phyloP scores from a whole-genome alignment of 2,329 filamentous ascomycete species.

The Calonectria pauciramosa region DNA sequence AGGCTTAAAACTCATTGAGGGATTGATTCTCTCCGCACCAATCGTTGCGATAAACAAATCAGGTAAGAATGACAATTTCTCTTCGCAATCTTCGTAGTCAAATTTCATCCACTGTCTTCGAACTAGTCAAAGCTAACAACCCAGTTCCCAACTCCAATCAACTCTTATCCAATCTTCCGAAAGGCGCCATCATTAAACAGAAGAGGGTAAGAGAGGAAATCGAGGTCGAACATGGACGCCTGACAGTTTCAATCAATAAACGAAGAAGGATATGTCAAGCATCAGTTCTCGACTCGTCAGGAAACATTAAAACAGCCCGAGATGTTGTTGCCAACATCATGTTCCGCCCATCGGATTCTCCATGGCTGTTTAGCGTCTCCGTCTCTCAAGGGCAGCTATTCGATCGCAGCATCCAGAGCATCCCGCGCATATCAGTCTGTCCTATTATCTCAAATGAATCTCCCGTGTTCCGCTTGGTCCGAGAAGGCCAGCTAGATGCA shows the following conservation, averaged over 20 bases:
- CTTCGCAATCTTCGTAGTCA: background rate
- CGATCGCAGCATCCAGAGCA: constrained; percentile 31
- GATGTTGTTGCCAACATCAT: constrained; percentile 28
- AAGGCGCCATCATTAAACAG: constrained; percentile 27
- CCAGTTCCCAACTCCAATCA: background rate
- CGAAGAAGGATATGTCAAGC: constrained; percentile 2
- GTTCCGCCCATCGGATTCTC: constrained; percentile 14
- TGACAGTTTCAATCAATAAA: constrained; percentile 29
- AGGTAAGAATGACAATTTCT: background rate
- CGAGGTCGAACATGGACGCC: constrained; percentile 2
- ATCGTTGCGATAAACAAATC: background rate
- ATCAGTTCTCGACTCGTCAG: background rate
- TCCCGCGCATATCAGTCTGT: constrained; percentile 28
- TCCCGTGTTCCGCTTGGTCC: background rate
- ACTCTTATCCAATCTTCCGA: constrained; percentile 4
- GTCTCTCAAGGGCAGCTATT: constrained; percentile 33
- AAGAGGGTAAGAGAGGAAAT: constrained; percentile 32
- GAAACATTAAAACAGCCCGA: background rate
- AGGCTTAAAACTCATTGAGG: background rate
- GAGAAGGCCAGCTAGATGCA: constrained; percentile 9
- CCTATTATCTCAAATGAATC: constrained; percentile 28
- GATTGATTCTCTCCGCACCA: background rate
- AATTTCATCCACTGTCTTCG: background rate
- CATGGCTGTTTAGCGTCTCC: constrained; percentile 23
- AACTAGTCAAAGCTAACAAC: background rate